Base-by-base conservation (phyloP, 2,329 filamentous ascomycete genomes). In the Coleophoma eucalyptorum region DNA sequence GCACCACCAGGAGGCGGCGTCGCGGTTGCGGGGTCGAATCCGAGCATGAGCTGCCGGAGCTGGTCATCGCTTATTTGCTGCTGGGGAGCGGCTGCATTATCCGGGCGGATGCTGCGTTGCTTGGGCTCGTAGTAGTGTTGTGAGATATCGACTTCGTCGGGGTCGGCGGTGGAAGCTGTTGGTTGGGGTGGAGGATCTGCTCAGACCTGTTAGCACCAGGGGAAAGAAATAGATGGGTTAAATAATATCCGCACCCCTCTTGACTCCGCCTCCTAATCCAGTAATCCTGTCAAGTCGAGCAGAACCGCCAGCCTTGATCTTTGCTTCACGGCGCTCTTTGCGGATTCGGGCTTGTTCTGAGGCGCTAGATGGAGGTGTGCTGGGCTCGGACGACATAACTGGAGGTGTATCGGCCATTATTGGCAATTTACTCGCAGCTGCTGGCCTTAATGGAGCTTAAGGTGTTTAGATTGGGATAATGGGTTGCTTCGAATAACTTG, bases 101-200 rank as follows among this genome's bases (percentile, higher is more conserved):
- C 58, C 55, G 1, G 62, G 48, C 72, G 69, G 26, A 26, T 26
- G 19, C 71, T 60, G 38, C 73, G 72, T 10, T 70, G 69, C 20
- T 72, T 68, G 1, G 84, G 84, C 33, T 77, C 69, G 68, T 87
- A 88, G 68, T 78, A 85, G 69, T 89, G 86, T 56, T 86, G 56
- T 15, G 86, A 89, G 58, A 93, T 90, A 66, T 92, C 88, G 56
- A 90, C 79, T 67, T 91, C 89, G 5, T 84, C 87, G 5, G 88
- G 88, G 61, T 89, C 86, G 18, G 65, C 55, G 20, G 65, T 52
- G 20, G 67, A 61, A 44, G 68, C 52, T 37, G 69, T 53, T 21
- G 69, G 59, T 48, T 62, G 65, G 53, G 72, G 67, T 21, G 67
- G 58, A 21, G 67, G 58, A 46, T 66, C 62, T 65, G 64, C 54